Percentiles rank a stretch among this genome's conserved stretches.
These are phyloP conservation scores for Pleurotus tuoliensis DNA, from an alignment of 768 basidiomycete genomes.

Conservation along the genomic window DNA sequence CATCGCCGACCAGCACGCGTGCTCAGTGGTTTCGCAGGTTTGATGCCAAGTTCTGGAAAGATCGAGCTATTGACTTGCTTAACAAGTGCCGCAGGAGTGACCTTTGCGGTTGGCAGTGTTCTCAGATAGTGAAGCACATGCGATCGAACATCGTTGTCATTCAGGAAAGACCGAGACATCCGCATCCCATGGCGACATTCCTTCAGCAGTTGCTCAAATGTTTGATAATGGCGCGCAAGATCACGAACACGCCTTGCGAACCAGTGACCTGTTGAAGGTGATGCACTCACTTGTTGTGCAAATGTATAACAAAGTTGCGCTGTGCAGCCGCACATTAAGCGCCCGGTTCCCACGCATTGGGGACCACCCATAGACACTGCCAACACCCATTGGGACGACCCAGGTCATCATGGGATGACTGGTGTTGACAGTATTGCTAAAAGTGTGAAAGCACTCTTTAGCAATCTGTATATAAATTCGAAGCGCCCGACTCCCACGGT, in stretches of 20 bases:
- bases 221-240: constrained; percentile 16
- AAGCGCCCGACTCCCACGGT: too few species aligned
- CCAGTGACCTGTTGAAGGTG: too few species aligned
- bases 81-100: constrained; percentile 24
- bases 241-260: constrained; percentile 25
- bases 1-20: constrained; percentile 31
- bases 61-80: constrained; percentile 23
- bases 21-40: constrained; percentile 18
- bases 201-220: constrained; percentile 20
- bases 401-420: too few species aligned
- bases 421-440: too few species aligned
- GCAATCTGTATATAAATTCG: too few species aligned
- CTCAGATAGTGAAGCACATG: constrained; percentile 17
- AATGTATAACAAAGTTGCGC: too few species aligned
- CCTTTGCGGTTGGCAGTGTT: constrained; percentile 18
- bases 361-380: too few species aligned
- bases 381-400: too few species aligned
- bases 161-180: constrained; percentile 13
- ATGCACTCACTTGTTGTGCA: too few species aligned
- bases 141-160: constrained; percentile 18
- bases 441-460: too few species aligned
- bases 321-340: too few species aligned
- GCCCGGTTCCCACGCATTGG: too few species aligned
- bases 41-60: constrained; percentile 27
- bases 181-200: constrained; percentile 21